Evolutionary conservation across 2,329 filamentous ascomycete species (phyloP), one percentile per base, ranked within the genome.

Genomic region (Xylariaceae sp.): DNA sequence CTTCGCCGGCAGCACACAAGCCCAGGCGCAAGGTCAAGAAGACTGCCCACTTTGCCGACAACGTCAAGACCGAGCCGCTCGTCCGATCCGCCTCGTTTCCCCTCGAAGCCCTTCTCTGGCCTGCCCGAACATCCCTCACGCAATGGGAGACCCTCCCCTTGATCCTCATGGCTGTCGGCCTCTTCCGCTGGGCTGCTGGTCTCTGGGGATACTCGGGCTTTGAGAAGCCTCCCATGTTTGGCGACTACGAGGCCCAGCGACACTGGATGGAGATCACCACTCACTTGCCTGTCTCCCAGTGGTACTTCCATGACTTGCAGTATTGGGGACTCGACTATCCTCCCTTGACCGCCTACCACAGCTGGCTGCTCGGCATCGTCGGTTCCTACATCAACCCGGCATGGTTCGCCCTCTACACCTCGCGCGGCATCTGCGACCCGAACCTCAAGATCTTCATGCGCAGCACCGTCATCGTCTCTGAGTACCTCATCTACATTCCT

Each of bases 321-420:
- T 99, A 92, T 86, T 99, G 94, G 94, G 95, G 95, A 1, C 78
- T 99, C 58, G 94, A 99, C 71, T 99, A 99, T 68, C 94, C 94
- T 49, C 94, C 94, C 45, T 80, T 99, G 71, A 99, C 94, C 46
- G 95, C 94, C 45, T 99, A 99, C 71, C 94, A 99, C 70, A 96
- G 91, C 74, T 97, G 91, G 92, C 65, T 94, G n/a, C 74, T 95
- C 53, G 94, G 94, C 55, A 87, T 86, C 70, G 81, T 96, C 75
- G 94, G 94, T 44, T 78, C 82, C 45, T 68, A 85, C 35, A 86
- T 97, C 67, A 77, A 95, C 56, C 84, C 88, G 1, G 71, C 81
- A 9, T 99, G 94, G 94, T 99, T 97, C 67, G 85, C 84, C 11
- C 81, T 99, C 12, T 82, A 89, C 65, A 78, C 80, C 4, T 97